phyloP scores from a whole-genome alignment of 768 basidiomycete genomes.

The Phanerodontia chrysosporium region DNA sequence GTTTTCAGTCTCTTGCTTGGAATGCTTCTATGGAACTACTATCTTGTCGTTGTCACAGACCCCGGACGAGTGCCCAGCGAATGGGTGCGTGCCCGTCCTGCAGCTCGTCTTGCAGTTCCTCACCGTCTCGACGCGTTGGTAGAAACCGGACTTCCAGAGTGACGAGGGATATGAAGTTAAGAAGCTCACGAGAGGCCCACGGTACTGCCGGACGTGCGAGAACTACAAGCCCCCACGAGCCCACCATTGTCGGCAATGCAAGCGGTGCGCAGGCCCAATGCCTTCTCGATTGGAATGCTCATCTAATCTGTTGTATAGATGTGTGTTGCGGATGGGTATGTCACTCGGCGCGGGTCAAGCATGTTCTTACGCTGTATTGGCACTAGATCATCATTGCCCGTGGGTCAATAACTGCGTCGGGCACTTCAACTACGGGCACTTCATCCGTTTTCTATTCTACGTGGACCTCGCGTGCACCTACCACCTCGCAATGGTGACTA shows the following conservation, averaged over 20 bases:
- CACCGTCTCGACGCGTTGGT: slow-evolving; percentile 10
- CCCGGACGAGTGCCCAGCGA: slow-evolving; percentile 76
- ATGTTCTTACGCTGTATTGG: not conserved
- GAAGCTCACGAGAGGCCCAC: slow-evolving; percentile 74
- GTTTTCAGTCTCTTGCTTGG: slow-evolving; percentile 60
- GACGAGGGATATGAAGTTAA: slow-evolving; percentile 86
- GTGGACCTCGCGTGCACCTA: slow-evolving; percentile 89
- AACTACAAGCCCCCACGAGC: slow-evolving; percentile 83
- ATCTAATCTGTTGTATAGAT: slow-evolving; percentile 36
- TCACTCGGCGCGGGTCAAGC: too few species aligned
- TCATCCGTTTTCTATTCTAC: slow-evolving; percentile 87
- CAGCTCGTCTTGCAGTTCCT: not conserved
- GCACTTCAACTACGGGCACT: slow-evolving; percentile 84
- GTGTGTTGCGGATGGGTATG: slow-evolving; percentile 87
- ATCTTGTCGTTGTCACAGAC: slow-evolving; percentile 73
- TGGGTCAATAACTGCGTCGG: slow-evolving; percentile 97
- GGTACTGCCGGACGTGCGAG: slow-evolving; percentile 85
- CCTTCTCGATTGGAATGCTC: not conserved
- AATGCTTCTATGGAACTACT: slow-evolving; percentile 87
- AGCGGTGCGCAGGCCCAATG: slow-evolving; percentile 47
- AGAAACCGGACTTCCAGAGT: slow-evolving; percentile 71
- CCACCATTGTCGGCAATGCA: slow-evolving; percentile 91
- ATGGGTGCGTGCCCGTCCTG: slow-evolving; percentile 54
- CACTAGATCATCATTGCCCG: slow-evolving; percentile 81
- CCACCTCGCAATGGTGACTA: slow-evolving; percentile 79